Evolutionary conservation across 1,284 basidiomycete species (phyloP), one percentile per base, ranked within the genome.

Genomic region (Rhodofomes roseus): DNA sequence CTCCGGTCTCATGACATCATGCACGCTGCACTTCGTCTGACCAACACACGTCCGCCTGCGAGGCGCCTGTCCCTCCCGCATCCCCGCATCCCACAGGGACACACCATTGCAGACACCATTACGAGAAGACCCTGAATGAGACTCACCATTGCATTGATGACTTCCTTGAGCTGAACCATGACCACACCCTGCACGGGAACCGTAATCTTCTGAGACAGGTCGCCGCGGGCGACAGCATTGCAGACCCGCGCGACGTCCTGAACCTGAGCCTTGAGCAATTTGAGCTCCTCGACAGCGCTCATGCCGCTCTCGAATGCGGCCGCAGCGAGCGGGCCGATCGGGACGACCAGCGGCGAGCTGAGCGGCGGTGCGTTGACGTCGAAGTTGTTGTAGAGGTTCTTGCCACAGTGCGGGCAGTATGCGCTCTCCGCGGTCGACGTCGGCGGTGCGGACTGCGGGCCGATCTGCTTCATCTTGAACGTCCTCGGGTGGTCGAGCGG

Each of bases 161-260:
- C 95, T 66, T 98, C 94, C 81, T 98, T 98, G 70, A 98, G 86
- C 75, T 97, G 93, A 20, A 96, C 91, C 95, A 99, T 97, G 61
- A 96, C 93, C 60, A 92, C 91, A 65, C 96, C 96, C 74, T 98
- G 93, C 6, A 98, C 96, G 34, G 91, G 92, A 6, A 98, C 95
- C 44, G 93, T 96, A 65, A 99, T 97, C 80, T 97, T 96, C 78
- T 98, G 93, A 50, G 90, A 92, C 64, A 99, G 77, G 73, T 99
- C 96, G 34, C 96, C 96, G 23, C 88, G 83, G 0, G 96, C 96
- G 64, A 99, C 96, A 22, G 96, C 96, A 74, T 95, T 95, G 76
- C 96, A 98, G 34, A 98, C 96, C 40, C 95, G 82, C 44, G 90
- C 89, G 66, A 93, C 92, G 71, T 96, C 93, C 77, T 93, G 90